Evolutionary conservation across 106 monocot genomes (phyloP).

Genomic region (Allium fistulosum): DNA sequence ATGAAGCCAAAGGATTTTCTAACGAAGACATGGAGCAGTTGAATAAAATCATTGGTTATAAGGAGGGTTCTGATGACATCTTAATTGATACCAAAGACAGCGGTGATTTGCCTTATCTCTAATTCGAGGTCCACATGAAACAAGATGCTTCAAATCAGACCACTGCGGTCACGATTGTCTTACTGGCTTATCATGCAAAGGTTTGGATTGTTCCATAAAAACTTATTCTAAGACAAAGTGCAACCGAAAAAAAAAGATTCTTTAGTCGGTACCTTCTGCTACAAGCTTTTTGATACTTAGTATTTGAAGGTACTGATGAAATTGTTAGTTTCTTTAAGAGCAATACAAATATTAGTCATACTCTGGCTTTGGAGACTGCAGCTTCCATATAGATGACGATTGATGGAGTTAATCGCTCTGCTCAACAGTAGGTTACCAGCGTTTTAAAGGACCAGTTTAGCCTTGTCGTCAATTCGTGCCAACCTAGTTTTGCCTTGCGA

Average conservation of each 20-base stretch:
- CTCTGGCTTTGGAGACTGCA: no score
- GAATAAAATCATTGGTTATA: slow-evolving; percentile 90
- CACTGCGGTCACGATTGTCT: slow-evolving; percentile 52
- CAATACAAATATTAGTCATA: no score
- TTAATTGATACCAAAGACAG: slow-evolving; percentile 36
- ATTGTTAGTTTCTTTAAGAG: no score
- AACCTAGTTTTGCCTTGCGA: neutral
- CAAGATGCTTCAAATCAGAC: slow-evolving; percentile 88
- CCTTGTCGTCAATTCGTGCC: slow-evolving; percentile 89
- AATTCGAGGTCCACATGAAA: slow-evolving; percentile 83
- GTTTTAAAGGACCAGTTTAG: slow-evolving; percentile 83
- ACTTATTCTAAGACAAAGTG: slow-evolving; percentile 79
- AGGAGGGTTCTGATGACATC: slow-evolving; percentile 62
- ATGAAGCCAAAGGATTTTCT: no score
- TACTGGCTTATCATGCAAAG: no score
- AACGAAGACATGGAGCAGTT: slow-evolving; percentile 81
- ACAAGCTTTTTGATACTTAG: slow-evolving; percentile 79
- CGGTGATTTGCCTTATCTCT: slow-evolving; percentile 47
- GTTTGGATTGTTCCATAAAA: slow-evolving; percentile 59
- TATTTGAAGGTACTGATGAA: slow-evolving; percentile 94
- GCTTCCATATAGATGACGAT: no score
- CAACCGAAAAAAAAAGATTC: slow-evolving; percentile 68
- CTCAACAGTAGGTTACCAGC: no score
- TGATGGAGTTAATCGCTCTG: no score
- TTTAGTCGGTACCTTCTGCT: slow-evolving; percentile 67